Base-by-base conservation (phyloP, 371 early-diverging fungal genomes). In the Mucor circinelloides region DNA sequence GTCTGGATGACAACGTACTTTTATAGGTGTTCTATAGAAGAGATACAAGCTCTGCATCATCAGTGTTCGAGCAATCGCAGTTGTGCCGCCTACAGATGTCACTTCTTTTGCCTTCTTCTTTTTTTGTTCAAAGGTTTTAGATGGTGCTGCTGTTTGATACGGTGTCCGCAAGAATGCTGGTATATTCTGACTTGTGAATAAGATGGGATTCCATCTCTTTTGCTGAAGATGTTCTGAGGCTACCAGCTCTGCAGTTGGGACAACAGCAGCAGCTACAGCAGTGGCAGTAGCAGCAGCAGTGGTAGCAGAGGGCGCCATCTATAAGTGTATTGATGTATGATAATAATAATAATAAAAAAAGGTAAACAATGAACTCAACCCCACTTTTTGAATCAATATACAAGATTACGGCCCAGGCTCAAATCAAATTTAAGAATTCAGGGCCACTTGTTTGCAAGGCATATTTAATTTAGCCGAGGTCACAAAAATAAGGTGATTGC, bases 1-100 rank as follows among this genome's bases (percentile, higher is more conserved):
- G 13, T 50, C 3, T 36, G 52, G 2, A 13, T 10, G 32, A 17
- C 65, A 59, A n/a, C 40, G 15, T 82, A 90, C 90, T 82, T 90
- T 93, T 48, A 93, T 73, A 12, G 93, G 93, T 1, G 92, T 89
- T 46, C 91, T 79, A 72, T 92, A 93, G 81, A 91, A 93, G 19
- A 93, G 74, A 68, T 89, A 90, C 2, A 92, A 72, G 0, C 86
- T 83, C 62, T 92, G 90, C 63, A 92, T 80, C 58, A 92, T 83
- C 32, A 87, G 60, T 1, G 87, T 80, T 54, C 89, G 79, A 8
- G 86, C 87, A 31, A 89, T 79, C 17, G 87, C 89, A 0, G 87
- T 86, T 25, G 85, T 78, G 21, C 84, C 83, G 66, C 89, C 89
- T 6, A 88, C 85, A 0, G 86, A 82, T 10, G 88, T 83, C 15